Conservation (phyloP, 2,329 filamentous ascomycete genomes). For the Trichophyton equinum region DNA sequence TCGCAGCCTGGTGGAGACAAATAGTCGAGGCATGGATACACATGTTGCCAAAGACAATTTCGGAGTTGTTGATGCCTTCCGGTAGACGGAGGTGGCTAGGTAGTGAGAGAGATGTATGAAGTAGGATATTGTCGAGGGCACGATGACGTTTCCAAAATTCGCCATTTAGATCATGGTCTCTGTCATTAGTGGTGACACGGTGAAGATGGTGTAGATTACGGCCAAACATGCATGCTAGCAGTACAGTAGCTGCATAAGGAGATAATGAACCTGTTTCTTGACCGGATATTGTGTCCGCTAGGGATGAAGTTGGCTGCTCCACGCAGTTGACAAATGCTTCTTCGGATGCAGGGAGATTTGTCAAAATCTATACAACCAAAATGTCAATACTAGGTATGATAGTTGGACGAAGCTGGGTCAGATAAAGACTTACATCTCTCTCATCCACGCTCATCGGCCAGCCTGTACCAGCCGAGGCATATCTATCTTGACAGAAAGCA, state of each 20-base stretch:
- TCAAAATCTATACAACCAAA: constrained; percentile 48
- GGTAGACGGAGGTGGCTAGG: constrained; percentile 71
- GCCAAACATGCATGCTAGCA: constrained; percentile 83
- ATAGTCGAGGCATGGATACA: constrained; percentile 93
- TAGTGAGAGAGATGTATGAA: constrained; percentile 75
- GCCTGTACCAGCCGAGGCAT: constrained; percentile 88
- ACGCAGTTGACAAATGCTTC: constrained; percentile 73
- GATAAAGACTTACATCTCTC: constrained; percentile 49
- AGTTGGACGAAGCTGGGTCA: not conserved
- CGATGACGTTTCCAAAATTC: constrained; percentile 94
- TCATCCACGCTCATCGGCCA: constrained; percentile 96
- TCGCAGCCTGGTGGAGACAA: constrained; percentile 94
- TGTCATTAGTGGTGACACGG: constrained; percentile 67
- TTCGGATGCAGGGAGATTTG: constrained; percentile 70
- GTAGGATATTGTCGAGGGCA: constrained; percentile 74
- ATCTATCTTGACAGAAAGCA: constrained; percentile 79
- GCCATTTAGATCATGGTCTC: constrained; percentile 77
- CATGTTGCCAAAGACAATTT: constrained; percentile 91
- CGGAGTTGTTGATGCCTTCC: constrained; percentile 59
- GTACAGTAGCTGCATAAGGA: constrained; percentile 63
- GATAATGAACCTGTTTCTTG: constrained; percentile 63
- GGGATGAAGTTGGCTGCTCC: constrained; percentile 55
- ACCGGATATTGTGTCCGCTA: constrained; percentile 45
- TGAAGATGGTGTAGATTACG: constrained; percentile 85
- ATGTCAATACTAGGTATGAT: not conserved